These are phyloP conservation scores for Sugiyamaella mastotermitis DNA, from an alignment of 805 yeast species.

Conservation along the genomic window DNA sequence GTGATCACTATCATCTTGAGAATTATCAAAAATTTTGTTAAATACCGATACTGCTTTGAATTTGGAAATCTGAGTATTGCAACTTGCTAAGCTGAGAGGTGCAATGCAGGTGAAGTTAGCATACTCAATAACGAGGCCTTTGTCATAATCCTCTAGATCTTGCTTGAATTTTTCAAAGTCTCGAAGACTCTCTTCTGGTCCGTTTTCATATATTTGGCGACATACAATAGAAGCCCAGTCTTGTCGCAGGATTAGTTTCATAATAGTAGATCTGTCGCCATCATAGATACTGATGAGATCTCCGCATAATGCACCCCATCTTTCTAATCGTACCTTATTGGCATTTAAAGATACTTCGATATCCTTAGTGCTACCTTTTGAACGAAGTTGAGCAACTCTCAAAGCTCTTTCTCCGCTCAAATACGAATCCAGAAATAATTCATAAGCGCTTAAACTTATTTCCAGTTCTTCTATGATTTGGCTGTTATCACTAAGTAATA, in stretches of 20 bases:
- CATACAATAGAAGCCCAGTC: slow-evolving; percentile 46
- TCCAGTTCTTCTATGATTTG: slow-evolving; percentile 3
- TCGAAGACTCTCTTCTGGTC: slow-evolving; percentile 28
- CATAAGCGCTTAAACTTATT: slow-evolving; percentile 18
- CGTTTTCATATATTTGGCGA: slow-evolving; percentile 37
- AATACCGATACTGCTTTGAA: slow-evolving; percentile 64
- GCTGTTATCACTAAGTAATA: slow-evolving; percentile 1
- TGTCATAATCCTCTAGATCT: slow-evolving; percentile 8
- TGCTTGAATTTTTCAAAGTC: slow-evolving; percentile 22
- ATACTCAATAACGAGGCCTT: slow-evolving; percentile 35
- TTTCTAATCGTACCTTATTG: slow-evolving; percentile 3
- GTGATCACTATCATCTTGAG: neutral
- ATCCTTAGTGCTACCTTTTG: slow-evolving; percentile 14
- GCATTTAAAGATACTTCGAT: slow-evolving; percentile 6
- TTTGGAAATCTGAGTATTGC: slow-evolving; percentile 62
- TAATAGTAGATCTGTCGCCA: neutral
- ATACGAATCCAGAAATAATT: slow-evolving; percentile 20
- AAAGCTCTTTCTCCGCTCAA: slow-evolving; percentile 8
- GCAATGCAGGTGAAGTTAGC: slow-evolving; percentile 60
- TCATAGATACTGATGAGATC: slow-evolving; percentile 12
- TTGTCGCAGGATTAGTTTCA: slow-evolving; percentile 30
- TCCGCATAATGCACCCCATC: slow-evolving; percentile 19
- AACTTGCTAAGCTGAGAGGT: slow-evolving; percentile 41
- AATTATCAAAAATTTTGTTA: slow-evolving; percentile 39
- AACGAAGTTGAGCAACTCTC: slow-evolving; percentile 6